Conservation (phyloP, 257 asterid species). For the Solanum etuberosum region DNA sequence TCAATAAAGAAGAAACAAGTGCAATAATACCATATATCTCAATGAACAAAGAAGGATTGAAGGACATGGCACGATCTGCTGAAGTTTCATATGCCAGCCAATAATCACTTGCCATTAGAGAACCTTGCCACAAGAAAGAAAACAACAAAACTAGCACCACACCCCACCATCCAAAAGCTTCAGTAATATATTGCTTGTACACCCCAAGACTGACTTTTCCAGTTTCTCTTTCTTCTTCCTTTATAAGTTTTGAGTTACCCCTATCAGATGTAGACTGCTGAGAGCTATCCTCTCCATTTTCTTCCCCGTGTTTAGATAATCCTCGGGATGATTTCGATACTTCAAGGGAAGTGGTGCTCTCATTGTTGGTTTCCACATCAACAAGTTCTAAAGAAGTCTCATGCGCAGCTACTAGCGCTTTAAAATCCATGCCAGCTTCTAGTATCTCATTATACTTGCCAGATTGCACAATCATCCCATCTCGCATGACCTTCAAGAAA, state of each 20-base stretch:
- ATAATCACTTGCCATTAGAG: conserved; percentile 66
- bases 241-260: conserved; percentile 67
- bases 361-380: conserved; percentile 50
- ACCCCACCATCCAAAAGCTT: conserved; percentile 84
- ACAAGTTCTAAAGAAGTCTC: conserved; percentile 93
- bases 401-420: conserved; percentile 73
- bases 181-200: conserved; percentile 75
- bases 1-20: conserved; percentile 24
- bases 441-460: conserved; percentile 66
- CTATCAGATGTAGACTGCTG: conserved; percentile 16
- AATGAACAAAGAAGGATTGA: conserved; percentile 64
- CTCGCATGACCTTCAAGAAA: conserved; percentile 72
- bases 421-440: conserved; percentile 57
- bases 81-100: conserved; percentile 95
- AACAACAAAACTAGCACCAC: conserved; percentile 34
- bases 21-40: conserved; percentile 52
- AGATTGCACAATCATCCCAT: conserved; percentile 71
- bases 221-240: conserved; percentile 80
- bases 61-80: conserved; percentile 39
- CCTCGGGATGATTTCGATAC: conserved; percentile 21
- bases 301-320: conserved; percentile 36
- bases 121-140: conserved; percentile 65
- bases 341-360: conserved; percentile 15
- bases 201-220: conserved; percentile 68
- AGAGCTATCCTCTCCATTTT: conserved; percentile 33